A percentile compares a stretch with the other conserved stretches of the same genome.
Evolutionary conservation across 2,329 filamentous ascomycete species (phyloP).

Genomic region (Colletotrichum ledebouriae): DNA sequence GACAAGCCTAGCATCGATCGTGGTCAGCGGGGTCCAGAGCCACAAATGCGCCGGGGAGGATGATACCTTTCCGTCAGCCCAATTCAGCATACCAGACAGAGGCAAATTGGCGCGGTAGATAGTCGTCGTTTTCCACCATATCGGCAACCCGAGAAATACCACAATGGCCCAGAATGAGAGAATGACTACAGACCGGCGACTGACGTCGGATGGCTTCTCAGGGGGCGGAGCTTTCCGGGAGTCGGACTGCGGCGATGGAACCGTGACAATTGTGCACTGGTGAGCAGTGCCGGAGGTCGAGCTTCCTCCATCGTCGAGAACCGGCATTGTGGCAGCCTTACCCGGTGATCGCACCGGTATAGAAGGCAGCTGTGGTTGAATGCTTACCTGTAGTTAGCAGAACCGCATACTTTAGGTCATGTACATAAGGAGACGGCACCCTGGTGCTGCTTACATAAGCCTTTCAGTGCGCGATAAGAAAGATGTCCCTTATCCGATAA

Average conservation of each 20-base stretch:
- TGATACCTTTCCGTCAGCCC: slow-evolving; percentile 87
- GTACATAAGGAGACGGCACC: background rate
- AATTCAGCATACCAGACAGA: slow-evolving; percentile 86
- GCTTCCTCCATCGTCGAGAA: slow-evolving; percentile 20
- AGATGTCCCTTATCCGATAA: background rate
- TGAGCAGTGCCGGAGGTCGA: slow-evolving; percentile 10
- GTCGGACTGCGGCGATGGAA: slow-evolving; percentile 27
- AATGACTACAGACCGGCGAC: slow-evolving; percentile 80
- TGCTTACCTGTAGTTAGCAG: background rate
- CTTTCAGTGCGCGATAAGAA: background rate
- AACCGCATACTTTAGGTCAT: background rate
- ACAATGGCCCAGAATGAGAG: slow-evolving; percentile 93
- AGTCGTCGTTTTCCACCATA: slow-evolving; percentile 96
- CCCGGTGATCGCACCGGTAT: slow-evolving; percentile 11
- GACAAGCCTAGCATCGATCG: slow-evolving; percentile 74
- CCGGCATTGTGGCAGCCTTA: slow-evolving; percentile 35
- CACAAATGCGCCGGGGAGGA: background rate
- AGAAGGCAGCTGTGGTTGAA: slow-evolving; percentile 3
- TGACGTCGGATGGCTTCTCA: slow-evolving; percentile 78
- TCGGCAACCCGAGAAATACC: slow-evolving; percentile 84
- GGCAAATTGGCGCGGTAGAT: slow-evolving; percentile 91
- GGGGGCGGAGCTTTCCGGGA: slow-evolving; percentile 74
- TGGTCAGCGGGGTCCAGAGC: slow-evolving; percentile 12
- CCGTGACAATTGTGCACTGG: background rate
- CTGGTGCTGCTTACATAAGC: too few species aligned